Conservation (phyloP, 257 asterid species). For the Penstemon davidsonii region DNA sequence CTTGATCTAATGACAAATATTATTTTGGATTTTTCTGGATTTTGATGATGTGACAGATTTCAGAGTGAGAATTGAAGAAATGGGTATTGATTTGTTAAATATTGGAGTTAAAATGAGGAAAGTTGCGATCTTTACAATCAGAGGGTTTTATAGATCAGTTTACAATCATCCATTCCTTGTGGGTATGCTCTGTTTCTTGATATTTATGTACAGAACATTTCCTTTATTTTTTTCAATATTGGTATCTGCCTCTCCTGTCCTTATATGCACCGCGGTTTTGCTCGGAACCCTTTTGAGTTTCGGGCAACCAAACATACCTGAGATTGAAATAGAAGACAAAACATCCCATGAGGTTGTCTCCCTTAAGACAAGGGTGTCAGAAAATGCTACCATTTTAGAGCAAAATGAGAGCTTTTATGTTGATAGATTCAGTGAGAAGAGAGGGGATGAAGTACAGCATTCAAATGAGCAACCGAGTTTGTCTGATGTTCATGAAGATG, state of each 20-base stretch:
- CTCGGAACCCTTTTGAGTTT: conserved; percentile 85
- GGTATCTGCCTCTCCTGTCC: conserved; percentile 75
- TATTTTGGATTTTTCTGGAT: conserved; percentile 30
- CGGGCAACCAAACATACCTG: conserved; percentile 74
- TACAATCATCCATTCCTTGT: conserved; percentile 78
- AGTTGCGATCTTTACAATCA: conserved; percentile 46
- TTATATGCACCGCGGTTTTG: conserved; percentile 83
- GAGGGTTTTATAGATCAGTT: conserved; percentile 54
- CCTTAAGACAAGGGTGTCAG: conserved; percentile 41
- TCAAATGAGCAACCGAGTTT: conserved; percentile 17
- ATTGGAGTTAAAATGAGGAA: conserved; percentile 55
- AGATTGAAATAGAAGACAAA: conserved; percentile 59
- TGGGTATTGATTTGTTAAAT: conserved; percentile 43
- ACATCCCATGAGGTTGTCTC: conserved; percentile 38
- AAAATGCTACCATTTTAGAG: conserved; percentile 43
- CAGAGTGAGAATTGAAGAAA: conserved; percentile 12
- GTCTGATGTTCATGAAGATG: conserved; percentile 32
- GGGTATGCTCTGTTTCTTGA: conserved; percentile 63
- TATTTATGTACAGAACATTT: conserved; percentile 58
- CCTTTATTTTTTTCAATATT: conserved; percentile 73
- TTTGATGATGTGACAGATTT: conserved; percentile 40
- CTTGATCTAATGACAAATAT: conserved; percentile 29
- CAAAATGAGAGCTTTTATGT: conserved; percentile 45
- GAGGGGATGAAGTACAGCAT: conserved; percentile 35
- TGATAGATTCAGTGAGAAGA: conserved; percentile 44